Evolutionary conservation across 352 stramenopile species (phyloP), one percentile per base, ranked within the genome.

Genomic region (Blastocystis sp.): DNA sequence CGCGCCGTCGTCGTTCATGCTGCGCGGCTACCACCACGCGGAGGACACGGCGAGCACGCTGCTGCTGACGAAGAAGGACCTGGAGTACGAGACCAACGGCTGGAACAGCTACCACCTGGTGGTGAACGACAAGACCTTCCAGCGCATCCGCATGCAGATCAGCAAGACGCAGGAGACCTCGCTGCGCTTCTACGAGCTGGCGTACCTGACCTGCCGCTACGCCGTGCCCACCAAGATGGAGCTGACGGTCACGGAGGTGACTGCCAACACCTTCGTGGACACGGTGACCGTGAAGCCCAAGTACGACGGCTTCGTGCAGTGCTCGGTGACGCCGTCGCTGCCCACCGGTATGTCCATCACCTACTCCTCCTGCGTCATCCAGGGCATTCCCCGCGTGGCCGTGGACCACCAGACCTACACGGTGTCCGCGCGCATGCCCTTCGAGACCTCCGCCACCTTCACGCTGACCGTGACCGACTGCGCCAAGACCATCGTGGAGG

Each of bases 101-200:
- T 9, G 43, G n/a, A 84, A 84, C 38, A 38, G 34, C 21, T 84
- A 69, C 56, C 34, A 38, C 23, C 74, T 84, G 38, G 48, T 62
- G 34, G 9, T 64, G 53, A 84, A 84, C 61, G 74, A 84, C 52
- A 84, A 84, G 52, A 84, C 53, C 45, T 84, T 56, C 41, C 19
- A 84, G 60, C 34, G 45, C 19, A 38, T 66, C 34, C 74, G 74
- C 19, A 53, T 84, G 17, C 45, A 84, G 53, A 84, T 84, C 48
- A 84, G 17, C 9, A 69, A 84, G 60, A 84, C 74, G 28, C 19
- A 38, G 21, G 19, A 11, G 7, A 69, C 23, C 21, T 52, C 11
- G 11, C 28, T 84, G n/a, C 74, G 74, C 34, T 52, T 84, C 11
- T 69, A 70, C 61, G 74, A 84, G 28, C 23, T 84, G 74, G 9